These are phyloP conservation scores for Panicum hallii DNA, from an alignment of 202 grass and related monocot species.

Conservation along the genomic window DNA sequence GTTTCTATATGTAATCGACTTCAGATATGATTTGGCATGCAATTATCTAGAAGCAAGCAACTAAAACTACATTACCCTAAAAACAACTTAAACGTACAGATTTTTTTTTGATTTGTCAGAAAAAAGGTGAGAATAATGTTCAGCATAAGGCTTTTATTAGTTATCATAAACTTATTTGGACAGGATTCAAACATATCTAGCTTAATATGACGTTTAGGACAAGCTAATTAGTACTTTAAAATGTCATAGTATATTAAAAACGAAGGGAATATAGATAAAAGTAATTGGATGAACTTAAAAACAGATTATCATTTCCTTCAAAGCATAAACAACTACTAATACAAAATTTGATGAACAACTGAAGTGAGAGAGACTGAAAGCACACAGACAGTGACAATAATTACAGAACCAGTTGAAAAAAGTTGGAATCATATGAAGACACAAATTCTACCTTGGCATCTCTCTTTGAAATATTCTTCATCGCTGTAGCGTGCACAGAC, in stretches of 20 bases:
- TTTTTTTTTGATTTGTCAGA: background rate
- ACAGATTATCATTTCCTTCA: constrained; percentile 26
- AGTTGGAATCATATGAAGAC: constrained; percentile 30
- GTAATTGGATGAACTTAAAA: background rate
- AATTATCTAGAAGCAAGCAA: background rate
- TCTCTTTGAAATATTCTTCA: constrained; percentile 87
- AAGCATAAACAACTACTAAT: constrained; percentile 1
- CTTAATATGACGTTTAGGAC: background rate
- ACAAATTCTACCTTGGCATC: constrained; percentile 81
- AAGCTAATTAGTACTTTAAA: no score
- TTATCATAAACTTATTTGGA: constrained; percentile 29
- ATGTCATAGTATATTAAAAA: no score
- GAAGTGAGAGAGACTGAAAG: background rate
- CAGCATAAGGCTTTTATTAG: constrained; percentile 1
- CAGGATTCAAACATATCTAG: constrained; percentile 7
- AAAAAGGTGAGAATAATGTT: background rate
- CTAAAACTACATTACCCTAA: no score
- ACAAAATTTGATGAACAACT: constrained; percentile 4
- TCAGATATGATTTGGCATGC: background rate
- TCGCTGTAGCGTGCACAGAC: constrained; percentile 82
- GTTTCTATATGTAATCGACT: background rate
- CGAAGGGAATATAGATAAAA: background rate
- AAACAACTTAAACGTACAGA: constrained; percentile 13
- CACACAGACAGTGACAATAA: constrained; percentile 29
- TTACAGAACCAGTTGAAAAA: constrained; percentile 16